Evolutionary conservation across 306 rosid genomes (phyloP).

Genomic region (Datisca glomerata): DNA sequence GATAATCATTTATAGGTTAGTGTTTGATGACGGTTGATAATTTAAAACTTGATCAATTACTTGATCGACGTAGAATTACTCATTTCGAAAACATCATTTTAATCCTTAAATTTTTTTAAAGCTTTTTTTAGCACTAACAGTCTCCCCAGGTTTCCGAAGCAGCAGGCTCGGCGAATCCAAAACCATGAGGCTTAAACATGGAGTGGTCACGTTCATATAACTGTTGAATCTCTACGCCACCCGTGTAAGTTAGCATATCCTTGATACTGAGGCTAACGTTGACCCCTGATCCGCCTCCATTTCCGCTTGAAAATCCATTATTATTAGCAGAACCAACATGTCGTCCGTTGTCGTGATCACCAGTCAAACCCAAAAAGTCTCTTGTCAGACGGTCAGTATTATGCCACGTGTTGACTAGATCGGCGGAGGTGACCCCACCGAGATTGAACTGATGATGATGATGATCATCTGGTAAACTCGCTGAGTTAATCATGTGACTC

Average conservation of each 20-base stretch:
- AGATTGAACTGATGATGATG: too few relatives aligned
- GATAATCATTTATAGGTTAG: too few relatives aligned
- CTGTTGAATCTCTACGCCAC: slow-evolving; percentile 26
- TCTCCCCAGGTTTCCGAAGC: not conserved
- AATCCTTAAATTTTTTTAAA: too few relatives aligned
- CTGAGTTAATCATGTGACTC: slow-evolving; percentile 26
- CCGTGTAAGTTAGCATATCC: slow-evolving; percentile 56
- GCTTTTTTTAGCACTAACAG: not conserved
- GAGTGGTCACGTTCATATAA: slow-evolving; percentile 23
- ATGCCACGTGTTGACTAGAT: slow-evolving; percentile 30
- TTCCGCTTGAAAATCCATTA: not conserved
- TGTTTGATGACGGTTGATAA: too few relatives aligned
- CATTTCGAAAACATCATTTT: too few relatives aligned
- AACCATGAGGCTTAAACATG: slow-evolving; percentile 35
- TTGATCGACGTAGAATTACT: too few relatives aligned
- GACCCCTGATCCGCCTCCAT: slow-evolving; percentile 7
- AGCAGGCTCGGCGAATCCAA: slow-evolving; percentile 33
- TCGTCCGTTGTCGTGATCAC: slow-evolving; percentile 16
- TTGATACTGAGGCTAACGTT: slow-evolving; percentile 32
- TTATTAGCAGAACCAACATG: too few relatives aligned
- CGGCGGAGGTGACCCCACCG: slow-evolving; percentile 18
- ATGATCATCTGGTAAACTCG: slow-evolving; percentile 17
- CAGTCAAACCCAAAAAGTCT: slow-evolving; percentile 79
- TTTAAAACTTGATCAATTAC: too few relatives aligned
- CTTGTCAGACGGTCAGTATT: slow-evolving; percentile 48